These are phyloP conservation scores for Grosmannia clavigera DNA, from an alignment of 2,329 filamentous ascomycete genomes.

Conservation along the genomic window DNA sequence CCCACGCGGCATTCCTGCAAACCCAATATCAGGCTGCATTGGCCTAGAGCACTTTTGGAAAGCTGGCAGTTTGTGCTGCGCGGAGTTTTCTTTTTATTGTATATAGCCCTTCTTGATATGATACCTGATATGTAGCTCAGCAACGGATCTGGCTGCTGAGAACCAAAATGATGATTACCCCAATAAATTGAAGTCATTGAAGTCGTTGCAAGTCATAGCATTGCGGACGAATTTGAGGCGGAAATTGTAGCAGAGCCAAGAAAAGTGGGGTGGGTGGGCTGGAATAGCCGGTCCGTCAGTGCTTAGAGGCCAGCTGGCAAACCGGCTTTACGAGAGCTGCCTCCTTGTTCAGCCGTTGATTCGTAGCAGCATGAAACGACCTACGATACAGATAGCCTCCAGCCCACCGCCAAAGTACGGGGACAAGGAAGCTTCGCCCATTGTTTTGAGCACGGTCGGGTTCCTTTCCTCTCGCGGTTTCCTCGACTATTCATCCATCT, in stretches of 20 bases:
- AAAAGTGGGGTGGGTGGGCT: not conserved
- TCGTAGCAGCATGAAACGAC: slow-evolving; percentile 1
- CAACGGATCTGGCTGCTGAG: not conserved
- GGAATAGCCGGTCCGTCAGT: not conserved
- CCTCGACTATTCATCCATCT: not conserved
- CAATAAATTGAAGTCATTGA: not conserved
- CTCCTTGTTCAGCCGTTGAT: not conserved
- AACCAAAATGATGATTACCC: not conserved
- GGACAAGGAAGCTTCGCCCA: not conserved
- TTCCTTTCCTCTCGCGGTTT: not conserved
- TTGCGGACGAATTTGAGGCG: no score
- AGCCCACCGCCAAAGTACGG: not conserved
- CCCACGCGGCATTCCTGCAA: not conserved
- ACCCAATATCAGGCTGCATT: not conserved
- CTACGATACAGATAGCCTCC: not conserved
- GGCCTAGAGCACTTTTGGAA: not conserved
- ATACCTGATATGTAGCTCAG: not conserved
- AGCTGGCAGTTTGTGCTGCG: not conserved
- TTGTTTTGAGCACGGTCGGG: not conserved
- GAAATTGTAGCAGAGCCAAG: no score
- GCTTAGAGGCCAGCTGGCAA: not conserved
- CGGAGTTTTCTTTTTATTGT: not conserved
- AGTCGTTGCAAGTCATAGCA: not conserved
- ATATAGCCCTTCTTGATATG: not conserved
- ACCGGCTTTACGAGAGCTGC: not conserved